Percentiles rank a stretch among this genome's conserved stretches.
Conservation (phyloP, 1,139 yeast species). For the Yamadazyma taylorii region DNA sequence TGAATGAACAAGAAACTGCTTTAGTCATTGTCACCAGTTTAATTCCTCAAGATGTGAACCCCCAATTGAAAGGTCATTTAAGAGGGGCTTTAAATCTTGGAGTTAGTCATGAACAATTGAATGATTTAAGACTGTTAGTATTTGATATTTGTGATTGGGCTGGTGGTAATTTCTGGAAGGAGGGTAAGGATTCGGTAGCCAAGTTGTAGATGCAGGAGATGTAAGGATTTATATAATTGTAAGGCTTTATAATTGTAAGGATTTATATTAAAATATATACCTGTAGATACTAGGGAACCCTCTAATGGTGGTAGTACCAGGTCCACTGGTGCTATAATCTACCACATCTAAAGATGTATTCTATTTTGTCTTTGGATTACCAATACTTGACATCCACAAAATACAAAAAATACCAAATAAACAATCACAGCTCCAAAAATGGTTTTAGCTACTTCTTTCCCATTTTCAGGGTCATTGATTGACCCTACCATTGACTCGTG, state of each 20-base stretch:
- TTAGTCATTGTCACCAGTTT: conserved; percentile 75
- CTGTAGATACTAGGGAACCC: background rate
- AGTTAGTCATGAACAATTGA: conserved; percentile 62
- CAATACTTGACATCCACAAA: conserved; percentile 84
- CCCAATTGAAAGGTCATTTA: conserved; percentile 87
- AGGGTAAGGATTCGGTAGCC: conserved; percentile 64
- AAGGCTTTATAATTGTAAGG: background rate
- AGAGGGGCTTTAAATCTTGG: conserved; percentile 84
- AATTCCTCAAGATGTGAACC: conserved; percentile 93
- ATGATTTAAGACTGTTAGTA: conserved; percentile 59
- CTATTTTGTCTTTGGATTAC: conserved; percentile 61
- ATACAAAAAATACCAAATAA: conserved; percentile 73
- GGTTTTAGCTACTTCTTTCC: conserved; percentile 89
- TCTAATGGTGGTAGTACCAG: too few relatives aligned
- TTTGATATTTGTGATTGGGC: conserved; percentile 73
- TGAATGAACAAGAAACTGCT: conserved; percentile 71
- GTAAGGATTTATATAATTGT: too few relatives aligned
- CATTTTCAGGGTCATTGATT: conserved; percentile 85
- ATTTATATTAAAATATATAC: background rate
- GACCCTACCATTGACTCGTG: conserved; percentile 95
- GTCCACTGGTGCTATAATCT: too few relatives aligned
- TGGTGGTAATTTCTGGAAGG: conserved; percentile 52
- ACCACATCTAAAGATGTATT: conserved; percentile 44
- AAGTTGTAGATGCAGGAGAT: conserved; percentile 44
- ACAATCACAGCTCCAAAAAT: conserved; percentile 88